Evolutionary conservation across 148 eudicot species (phyloP), one percentile per base, ranked within the genome.

Genomic region (Oxyria digyna): DNA sequence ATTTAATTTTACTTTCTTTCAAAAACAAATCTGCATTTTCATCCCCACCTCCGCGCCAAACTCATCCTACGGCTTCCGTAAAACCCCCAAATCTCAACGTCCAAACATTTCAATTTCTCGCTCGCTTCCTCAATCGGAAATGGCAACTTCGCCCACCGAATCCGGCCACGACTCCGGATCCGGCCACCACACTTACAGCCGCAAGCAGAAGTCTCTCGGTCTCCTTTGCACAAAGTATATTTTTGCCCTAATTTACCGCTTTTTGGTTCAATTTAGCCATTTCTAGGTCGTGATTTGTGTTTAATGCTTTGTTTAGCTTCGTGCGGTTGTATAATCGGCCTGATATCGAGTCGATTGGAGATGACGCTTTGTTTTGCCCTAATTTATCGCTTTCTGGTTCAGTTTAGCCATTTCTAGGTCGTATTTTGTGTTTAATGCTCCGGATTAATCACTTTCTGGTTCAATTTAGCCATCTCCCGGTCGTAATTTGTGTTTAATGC

Each of bases 151-250:
- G 20, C 59, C 79, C 13, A 55, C 67, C 32, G 26, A 35, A 35
- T 66, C 75, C 5, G 73, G 38, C 26, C 29, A 66, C 33, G 91
- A 80, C 13, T 72, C 81, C 74, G 86, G 88, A 84, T 84, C 96
- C 66, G 64, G 78, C 20, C 74, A 83, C 68, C 74, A 73, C 29
- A 73, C 75, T 42, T 90, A 90, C 32, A 86, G 87, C 72, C 79
- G 97, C 55, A 94, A 90, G 72, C 92, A 88, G 83, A 94, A 90
- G 68, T 90, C 98, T 15, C 82, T 94, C 1, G 97, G 98, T 11
- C 89, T 94, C 32, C 68, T 90, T 12, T 94, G 99, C 71, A 82
- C 97, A 29, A 94, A 94, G 99, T 94, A 77, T 18, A 55, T 1
- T 45, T 27, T 18, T 17, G 37, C 45, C 24, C 12, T 29, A 8